Evolutionary conservation across 2,329 filamentous ascomycete genomes (phyloP).

Genomic region (Capronia americana): DNA sequence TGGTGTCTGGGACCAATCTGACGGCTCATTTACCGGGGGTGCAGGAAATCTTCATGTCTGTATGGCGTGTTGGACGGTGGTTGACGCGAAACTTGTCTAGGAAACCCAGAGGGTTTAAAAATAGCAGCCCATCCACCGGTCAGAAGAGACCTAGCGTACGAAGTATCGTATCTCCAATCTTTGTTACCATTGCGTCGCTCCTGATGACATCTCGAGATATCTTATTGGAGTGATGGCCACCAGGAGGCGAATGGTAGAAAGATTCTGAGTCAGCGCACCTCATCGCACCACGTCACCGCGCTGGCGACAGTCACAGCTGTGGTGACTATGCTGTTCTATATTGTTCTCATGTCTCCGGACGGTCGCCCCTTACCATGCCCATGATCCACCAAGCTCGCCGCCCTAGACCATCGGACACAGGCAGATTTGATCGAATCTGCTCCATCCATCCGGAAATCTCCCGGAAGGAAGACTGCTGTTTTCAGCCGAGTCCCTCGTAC

Average conservation of each 20-base stretch:
- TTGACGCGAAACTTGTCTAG: not conserved
- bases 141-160: not conserved
- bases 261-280: not conserved
- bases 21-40: slow-evolving; percentile 6
- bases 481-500: too few relatives aligned
- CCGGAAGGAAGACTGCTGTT: not conserved
- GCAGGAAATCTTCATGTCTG: not conserved
- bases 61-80: not conserved
- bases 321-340: not conserved
- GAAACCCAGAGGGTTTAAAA: not conserved
- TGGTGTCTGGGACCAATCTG: slow-evolving; percentile 11
- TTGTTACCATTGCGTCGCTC: not conserved
- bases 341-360: not conserved
- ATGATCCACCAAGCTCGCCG: not conserved
- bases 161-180: not conserved
- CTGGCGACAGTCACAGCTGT: not conserved
- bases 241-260: not conserved
- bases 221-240: not conserved
- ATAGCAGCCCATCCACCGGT: not conserved
- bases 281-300: not conserved
- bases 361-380: not conserved
- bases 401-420: not conserved
- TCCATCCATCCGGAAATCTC: not conserved
- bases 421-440: not conserved
- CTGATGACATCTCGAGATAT: not conserved